Evolutionary conservation across 23 red algal species (phyloP).

Genomic region (Pyropia yezoensis): DNA sequence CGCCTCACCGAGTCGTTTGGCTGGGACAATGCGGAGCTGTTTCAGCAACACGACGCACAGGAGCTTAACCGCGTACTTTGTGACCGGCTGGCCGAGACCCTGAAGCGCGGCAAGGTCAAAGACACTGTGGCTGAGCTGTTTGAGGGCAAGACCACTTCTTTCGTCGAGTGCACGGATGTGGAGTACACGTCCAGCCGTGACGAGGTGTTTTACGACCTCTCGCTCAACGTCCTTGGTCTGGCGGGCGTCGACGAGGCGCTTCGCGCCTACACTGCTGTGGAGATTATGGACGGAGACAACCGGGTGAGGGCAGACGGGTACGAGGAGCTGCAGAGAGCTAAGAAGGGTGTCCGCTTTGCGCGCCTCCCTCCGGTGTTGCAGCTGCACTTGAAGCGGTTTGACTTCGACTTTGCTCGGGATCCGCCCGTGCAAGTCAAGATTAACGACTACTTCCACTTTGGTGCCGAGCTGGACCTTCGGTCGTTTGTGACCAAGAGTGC

Average conservation of each 20-base stretch:
- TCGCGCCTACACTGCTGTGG: conserved; percentile 91
- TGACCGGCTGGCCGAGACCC: conserved; percentile 82
- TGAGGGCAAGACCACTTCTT: conserved; percentile 70
- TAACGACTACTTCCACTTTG: conserved; percentile 92
- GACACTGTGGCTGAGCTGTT: conserved; percentile 79
- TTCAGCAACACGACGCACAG: conserved; percentile 98
- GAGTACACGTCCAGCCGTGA: conserved; percentile 64
- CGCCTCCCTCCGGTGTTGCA: conserved; percentile 87
- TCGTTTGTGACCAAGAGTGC: conserved; percentile 39
- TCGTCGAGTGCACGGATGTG: conserved; percentile 88
- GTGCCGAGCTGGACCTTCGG: conserved; percentile 63
- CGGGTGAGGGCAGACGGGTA: conserved; percentile 88
- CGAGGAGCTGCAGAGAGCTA: conserved; percentile 78
- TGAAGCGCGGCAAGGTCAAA: conserved; percentile 66
- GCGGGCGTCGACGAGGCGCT: conserved; percentile 93
- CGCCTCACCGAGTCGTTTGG: conserved; percentile 89
- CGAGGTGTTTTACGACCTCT: conserved; percentile 91
- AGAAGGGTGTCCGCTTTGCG: conserved; percentile 86
- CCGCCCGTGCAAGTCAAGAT: conserved; percentile 73
- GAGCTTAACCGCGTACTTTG: conserved; percentile 92
- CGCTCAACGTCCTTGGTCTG: conserved; percentile 87
- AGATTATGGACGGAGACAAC: conserved; percentile 99
- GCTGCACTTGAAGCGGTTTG: conserved; percentile 93
- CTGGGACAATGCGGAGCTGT: conserved; percentile 89
- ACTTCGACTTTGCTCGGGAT: conserved; percentile 77